A percentile compares a stretch with the other conserved stretches of the same genome.
These are phyloP conservation scores for Botrytis tulipae DNA, from an alignment of 2,329 filamentous ascomycete species.

Conservation along the genomic window DNA sequence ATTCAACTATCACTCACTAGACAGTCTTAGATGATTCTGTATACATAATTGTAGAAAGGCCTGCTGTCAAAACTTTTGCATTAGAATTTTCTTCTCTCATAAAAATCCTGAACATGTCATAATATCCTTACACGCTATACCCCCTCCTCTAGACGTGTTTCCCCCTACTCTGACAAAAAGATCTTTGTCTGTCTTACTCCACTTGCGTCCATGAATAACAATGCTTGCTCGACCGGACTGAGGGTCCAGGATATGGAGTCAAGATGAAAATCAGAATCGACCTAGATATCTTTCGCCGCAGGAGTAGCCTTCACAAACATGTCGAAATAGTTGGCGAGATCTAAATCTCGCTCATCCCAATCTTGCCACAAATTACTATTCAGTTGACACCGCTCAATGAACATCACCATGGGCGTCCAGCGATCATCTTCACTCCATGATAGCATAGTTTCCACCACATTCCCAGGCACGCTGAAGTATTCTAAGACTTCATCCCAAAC, in stretches of 20 bases:
- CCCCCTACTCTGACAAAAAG: too few relatives aligned
- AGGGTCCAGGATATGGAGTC: background rate
- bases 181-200: background rate
- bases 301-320: background rate
- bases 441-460: background rate
- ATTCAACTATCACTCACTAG: background rate
- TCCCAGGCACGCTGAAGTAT: background rate
- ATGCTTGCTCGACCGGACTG: background rate
- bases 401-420: background rate
- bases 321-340: background rate
- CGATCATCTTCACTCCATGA: background rate
- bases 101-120: background rate
- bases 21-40: background rate
- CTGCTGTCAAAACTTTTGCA: too few relatives aligned
- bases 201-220: rapidly evolving
- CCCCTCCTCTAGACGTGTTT: too few relatives aligned
- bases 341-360: background rate
- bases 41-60: background rate
- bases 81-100: too few relatives aligned
- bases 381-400: slow-evolving; percentile 5
- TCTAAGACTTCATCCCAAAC: slow-evolving; percentile 6
- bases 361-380: background rate
- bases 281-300: background rate
- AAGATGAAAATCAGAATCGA: background rate
- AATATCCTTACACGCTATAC: background rate